These are phyloP conservation scores for Fusarium sp. DNA, from an alignment of 2,329 filamentous ascomycete species.

Conservation along the genomic window DNA sequence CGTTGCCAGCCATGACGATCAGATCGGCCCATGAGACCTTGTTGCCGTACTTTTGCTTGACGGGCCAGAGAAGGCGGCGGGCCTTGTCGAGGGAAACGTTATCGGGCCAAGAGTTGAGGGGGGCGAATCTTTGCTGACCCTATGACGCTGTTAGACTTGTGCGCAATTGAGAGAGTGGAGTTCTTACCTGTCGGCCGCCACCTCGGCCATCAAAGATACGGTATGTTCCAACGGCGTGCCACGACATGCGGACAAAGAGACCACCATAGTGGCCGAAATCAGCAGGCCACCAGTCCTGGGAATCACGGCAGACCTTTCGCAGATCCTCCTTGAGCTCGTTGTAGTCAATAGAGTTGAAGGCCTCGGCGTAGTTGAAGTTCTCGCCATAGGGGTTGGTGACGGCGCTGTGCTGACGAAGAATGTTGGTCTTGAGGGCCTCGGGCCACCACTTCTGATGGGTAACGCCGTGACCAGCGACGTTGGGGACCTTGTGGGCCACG, in stretches of 20 bases:
- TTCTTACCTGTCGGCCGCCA: slow-evolving; percentile 67
- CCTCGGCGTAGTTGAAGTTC: slow-evolving; percentile 24
- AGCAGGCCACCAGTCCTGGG: slow-evolving; percentile 83
- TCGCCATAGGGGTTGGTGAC: slow-evolving; percentile 30
- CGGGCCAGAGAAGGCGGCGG: slow-evolving; percentile 77
- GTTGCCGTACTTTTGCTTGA: slow-evolving; percentile 86
- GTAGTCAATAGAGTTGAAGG: slow-evolving; percentile 29
- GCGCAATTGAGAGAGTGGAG: background rate
- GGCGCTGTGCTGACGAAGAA: slow-evolving; percentile 23
- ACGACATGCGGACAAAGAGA: slow-evolving; percentile 82
- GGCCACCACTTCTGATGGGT: slow-evolving; percentile 30
- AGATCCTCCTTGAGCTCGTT: slow-evolving; percentile 79
- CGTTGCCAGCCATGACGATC: slow-evolving; percentile 76
- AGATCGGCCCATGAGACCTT: slow-evolving; percentile 85
- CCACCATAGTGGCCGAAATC: slow-evolving; percentile 86
- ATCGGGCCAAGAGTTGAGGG: slow-evolving; percentile 85
- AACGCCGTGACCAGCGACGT: slow-evolving; percentile 28
- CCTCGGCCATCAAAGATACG: slow-evolving; percentile 79
- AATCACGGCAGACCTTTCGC: slow-evolving; percentile 73
- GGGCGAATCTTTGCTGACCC: slow-evolving; percentile 82
- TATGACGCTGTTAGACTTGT: slow-evolving; percentile 10
- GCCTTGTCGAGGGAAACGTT: slow-evolving; percentile 84
- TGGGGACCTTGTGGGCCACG: slow-evolving; percentile 22
- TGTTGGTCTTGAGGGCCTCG: slow-evolving; percentile 33
- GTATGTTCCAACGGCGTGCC: slow-evolving; percentile 84